Evolutionary conservation across 2,329 filamentous ascomycete species (phyloP).

Genomic region (Hysterium pulicare): DNA sequence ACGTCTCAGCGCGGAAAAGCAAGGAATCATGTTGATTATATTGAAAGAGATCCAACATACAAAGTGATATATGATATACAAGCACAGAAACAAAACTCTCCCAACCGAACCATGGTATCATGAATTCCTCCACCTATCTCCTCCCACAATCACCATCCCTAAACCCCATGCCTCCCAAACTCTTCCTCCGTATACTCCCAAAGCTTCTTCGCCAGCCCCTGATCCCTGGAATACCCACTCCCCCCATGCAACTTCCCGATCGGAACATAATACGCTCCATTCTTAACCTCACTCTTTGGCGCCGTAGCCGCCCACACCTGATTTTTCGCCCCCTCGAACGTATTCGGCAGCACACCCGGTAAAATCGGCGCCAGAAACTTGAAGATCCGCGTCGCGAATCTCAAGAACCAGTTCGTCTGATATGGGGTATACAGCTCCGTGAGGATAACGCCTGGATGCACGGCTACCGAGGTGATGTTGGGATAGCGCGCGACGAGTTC

Average conservation of each 20-base stretch:
- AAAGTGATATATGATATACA: too few relatives aligned
- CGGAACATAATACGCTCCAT: conserved; percentile 43
- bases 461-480: conserved; percentile 40
- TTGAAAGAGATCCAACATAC: too few relatives aligned
- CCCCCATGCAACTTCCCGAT: conserved; percentile 24
- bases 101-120: too few relatives aligned
- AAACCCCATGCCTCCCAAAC: conserved; percentile 31
- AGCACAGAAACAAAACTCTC: too few relatives aligned
- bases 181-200: conserved; percentile 39
- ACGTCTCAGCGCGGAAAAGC: too few relatives aligned
- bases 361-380: conserved; percentile 18
- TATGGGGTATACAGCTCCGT: conserved; percentile 41
- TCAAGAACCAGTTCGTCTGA: conserved; percentile 22
- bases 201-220: conserved; percentile 32
- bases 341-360: conserved; percentile 24
- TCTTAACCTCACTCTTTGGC: conserved; percentile 32
- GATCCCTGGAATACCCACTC: conserved; percentile 23
- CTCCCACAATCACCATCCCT: neutral
- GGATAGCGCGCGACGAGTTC: conserved; percentile 46
- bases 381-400: conserved; percentile 24
- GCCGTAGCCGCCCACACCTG: conserved; percentile 43
- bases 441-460: conserved; percentile 50
- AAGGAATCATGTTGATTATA: too few relatives aligned
- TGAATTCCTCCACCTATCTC: too few relatives aligned
- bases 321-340: conserved; percentile 38